Base-by-base conservation (phyloP, 2,329 filamentous ascomycete genomes). In the Cladosporium sp. region DNA sequence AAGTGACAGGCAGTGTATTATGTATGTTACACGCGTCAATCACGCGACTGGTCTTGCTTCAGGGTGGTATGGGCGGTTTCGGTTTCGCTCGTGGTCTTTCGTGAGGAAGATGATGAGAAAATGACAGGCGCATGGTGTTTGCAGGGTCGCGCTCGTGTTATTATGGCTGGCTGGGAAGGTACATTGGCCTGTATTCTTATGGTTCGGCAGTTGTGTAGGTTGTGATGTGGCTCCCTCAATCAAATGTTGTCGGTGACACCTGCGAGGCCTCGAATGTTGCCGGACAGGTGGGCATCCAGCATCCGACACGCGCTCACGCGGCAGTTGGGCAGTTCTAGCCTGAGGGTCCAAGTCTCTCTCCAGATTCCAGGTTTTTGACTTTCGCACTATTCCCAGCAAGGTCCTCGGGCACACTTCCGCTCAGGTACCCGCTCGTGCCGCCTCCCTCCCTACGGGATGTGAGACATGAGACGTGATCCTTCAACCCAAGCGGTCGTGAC, bases 21-120 rank as follows among this genome's bases (percentile, higher is more conserved):
- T n/a, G 32, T 57, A 13, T 26, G 32, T 57, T 28, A 34, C 48
- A 61, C 58, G 60, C 49, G 49, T 56, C 49, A 13, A 21, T 62
- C 59, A 62, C 59, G 59, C 60, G 60, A 11, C 21, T 65, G 56
- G 60, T 21, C 21, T 67, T 59, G 59, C 34, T 59, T 67, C 64
- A 67, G 23, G 66, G 66, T 58, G 58, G 66, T 60, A 63, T 57
- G 32, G 34, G 51, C 34, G 64, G 64, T 49, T 66, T 57, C 34
- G 64, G 64, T 49, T 66, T 57, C 60, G 63, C 59, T 63, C 59
- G 59, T 39, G 59, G 60, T 63, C 25, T 32, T 25, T 43, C 60
- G 60, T n/a, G n/a, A n/a, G 54, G 25, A 14, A 16, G n/a, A 28
- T 14, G 46, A 25, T 16, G 32, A 28, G 18, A n/a, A 26, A 30